phyloP scores from a whole-genome alignment of 192 early-diverging fungal genomes.

The Mortierella hygrophila region DNA sequence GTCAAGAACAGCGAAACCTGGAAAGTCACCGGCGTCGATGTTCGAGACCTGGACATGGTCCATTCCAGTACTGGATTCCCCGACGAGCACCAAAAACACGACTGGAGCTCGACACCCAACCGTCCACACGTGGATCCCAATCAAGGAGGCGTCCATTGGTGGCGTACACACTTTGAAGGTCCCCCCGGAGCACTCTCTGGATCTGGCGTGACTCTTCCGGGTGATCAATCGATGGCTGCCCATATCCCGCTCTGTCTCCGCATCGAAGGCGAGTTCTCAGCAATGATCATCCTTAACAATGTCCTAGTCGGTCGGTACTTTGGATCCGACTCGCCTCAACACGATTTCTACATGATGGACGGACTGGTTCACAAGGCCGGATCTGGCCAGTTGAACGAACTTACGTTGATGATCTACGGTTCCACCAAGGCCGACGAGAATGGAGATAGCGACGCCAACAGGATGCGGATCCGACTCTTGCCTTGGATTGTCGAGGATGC shows the following conservation, averaged over 20 bases:
- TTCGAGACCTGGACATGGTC: constrained; percentile 65
- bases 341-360: constrained; percentile 77
- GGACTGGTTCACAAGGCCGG: constrained; percentile 56
- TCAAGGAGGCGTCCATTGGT: constrained; percentile 51
- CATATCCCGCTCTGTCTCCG: constrained; percentile 74
- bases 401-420: constrained; percentile 64
- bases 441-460: neutral
- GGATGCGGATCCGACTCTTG: constrained; percentile 8
- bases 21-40: constrained; percentile 83
- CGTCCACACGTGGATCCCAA: constrained; percentile 19
- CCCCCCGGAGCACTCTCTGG: constrained; percentile 42
- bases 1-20: constrained; percentile 66
- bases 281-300: constrained; percentile 77
- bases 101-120: constrained; percentile 44
- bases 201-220: neutral
- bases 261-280: constrained; percentile 75
- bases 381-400: constrained; percentile 41
- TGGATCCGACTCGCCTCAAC: constrained; percentile 76
- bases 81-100: constrained; percentile 65
- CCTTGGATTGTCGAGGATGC: constrained; percentile 53
- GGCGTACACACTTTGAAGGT: constrained; percentile 47
- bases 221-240: neutral
- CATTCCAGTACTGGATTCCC: constrained; percentile 83
- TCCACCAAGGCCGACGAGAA: neutral
- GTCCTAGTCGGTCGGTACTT: constrained; percentile 78